Evolutionary conservation across 805 yeast genomes (phyloP).

Genomic region (Schizosaccharomyces japonicus): DNA sequence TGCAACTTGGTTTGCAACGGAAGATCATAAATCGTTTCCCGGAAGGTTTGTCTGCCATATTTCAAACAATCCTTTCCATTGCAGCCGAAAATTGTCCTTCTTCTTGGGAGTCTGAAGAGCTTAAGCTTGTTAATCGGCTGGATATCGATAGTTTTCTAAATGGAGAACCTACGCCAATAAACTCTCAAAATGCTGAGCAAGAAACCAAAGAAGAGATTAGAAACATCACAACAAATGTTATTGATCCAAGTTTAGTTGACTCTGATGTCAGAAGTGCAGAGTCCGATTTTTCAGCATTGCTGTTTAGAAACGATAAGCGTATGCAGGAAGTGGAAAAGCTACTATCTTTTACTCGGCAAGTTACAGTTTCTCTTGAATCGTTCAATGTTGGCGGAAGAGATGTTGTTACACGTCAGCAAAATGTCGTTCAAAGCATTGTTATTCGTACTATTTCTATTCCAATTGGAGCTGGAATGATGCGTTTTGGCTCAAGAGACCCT

Average conservation of each 20-base stretch:
- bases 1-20: constrained; percentile 19
- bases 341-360: constrained; percentile 45
- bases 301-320: constrained; percentile 57
- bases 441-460: constrained; percentile 54
- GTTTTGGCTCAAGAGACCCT: constrained; percentile 46
- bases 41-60: constrained; percentile 43
- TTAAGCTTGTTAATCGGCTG: constrained; percentile 40
- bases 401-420: constrained; percentile 21
- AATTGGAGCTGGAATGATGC: constrained; percentile 53
- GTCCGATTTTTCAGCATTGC: constrained; percentile 49
- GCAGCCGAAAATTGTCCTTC: constrained; percentile 27
- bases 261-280: constrained; percentile 20
- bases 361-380: constrained; percentile 21
- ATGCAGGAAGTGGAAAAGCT: constrained; percentile 52
- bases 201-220: constrained; percentile 14
- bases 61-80: constrained; percentile 23
- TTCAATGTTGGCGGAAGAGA: constrained; percentile 21
- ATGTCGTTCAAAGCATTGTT: constrained; percentile 36
- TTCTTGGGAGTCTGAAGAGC: constrained; percentile 22
- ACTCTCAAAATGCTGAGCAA: constrained; percentile 11
- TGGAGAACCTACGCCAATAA: not conserved
- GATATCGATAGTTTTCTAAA: constrained; percentile 25
- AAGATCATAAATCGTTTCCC: constrained; percentile 44
- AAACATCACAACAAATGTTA: constrained; percentile 19
- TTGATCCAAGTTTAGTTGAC: constrained; percentile 12